Base-by-base conservation (phyloP, 1,284 basidiomycete genomes). In the Gomphus bonarii region DNA sequence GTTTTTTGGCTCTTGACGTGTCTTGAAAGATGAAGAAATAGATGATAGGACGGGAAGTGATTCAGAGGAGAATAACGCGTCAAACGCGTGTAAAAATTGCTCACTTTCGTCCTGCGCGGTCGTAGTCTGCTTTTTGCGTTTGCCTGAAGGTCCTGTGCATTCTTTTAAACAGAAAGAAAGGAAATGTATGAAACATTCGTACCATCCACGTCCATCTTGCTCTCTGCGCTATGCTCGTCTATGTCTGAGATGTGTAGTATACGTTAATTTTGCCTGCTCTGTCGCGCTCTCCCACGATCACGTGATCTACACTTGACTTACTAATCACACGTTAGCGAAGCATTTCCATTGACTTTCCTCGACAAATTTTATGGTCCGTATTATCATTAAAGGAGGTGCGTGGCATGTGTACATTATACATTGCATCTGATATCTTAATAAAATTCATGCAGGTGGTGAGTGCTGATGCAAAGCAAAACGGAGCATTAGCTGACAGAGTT, bases 281-380 rank as follows among this genome's bases (percentile, higher is more conserved):
- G n/a, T n/a, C n/a, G n/a, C n/a, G n/a, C n/a, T n/a, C n/a, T n/a
- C n/a, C n/a, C n/a, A n/a, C n/a, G n/a, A n/a, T n/a, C n/a, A n/a
- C n/a, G n/a, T n/a, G n/a, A n/a, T n/a, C n/a, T n/a, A n/a, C n/a
- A n/a, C n/a, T n/a, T n/a, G n/a, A n/a, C n/a, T n/a, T n/a, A n/a
- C n/a, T n/a, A n/a, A n/a, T n/a, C n/a, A n/a, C n/a, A n/a, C n/a
- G n/a, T n/a, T n/a, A n/a, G n/a, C n/a, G n/a, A n/a, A n/a, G n/a
- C n/a, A n/a, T n/a, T n/a, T n/a, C n/a, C n/a, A n/a, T n/a, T n/a
- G n/a, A n/a, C n/a, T n/a, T n/a, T n/a, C n/a, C n/a, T n/a, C n/a
- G n/a, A n/a, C n/a, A n/a, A n/a, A n/a, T n/a, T n/a, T n/a, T n/a
- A 89, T 89, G 87, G 88, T 91, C 65, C 82, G 91, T 70, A 93